Evolutionary conservation across 192 early-diverging fungal genomes (phyloP), one percentile per base, ranked within the genome.

Genomic region (Glomus cerebriforme): DNA sequence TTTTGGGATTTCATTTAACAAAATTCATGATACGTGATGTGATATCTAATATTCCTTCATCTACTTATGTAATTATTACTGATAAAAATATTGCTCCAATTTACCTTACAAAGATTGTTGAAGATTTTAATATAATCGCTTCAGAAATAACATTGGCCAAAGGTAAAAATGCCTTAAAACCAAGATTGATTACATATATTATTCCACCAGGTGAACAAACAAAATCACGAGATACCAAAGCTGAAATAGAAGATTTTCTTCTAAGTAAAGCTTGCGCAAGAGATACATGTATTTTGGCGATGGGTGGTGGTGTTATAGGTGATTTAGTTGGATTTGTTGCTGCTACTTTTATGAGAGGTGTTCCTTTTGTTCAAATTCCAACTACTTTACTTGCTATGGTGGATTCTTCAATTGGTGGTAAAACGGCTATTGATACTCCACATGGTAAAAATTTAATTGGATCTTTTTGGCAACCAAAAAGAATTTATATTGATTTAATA

Each of bases 261-360:
- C 90, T 99, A 26, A 78, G 80, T 24, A 74, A 95, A 60, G 88
- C 88, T 22, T 97, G 96, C 82, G 98, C 96, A 34, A 89, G 98
- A 62, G 98, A 99, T 82, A 95, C 95, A 2, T 92, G 93, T 77
- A 87, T 99, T 59, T 83, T 99, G 37, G 97, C 97, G 1, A 89
- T 99, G 60, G 98, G 98, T 77, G 98, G 97, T 58, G 97, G 97
- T 6, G 97, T 99, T 0, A 95, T 99, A 81, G 97, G 98, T 65
- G 98, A 99, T 84, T 84, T 99, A 71, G 90, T 93, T 26, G 97
- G 97, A 66, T 99, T 92, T 85, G 95, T 97, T n/a, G 97, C 98
- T 12, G 93, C 98, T 7, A 99, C 96, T 3, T 99, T 97, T 81
- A 99, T 99, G 97, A 92, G 97, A 60, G 98, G 98, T 26, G 89